Evolutionary conservation across 1,139 yeast species (phyloP).

Genomic region (Zygoascus meyerae): DNA sequence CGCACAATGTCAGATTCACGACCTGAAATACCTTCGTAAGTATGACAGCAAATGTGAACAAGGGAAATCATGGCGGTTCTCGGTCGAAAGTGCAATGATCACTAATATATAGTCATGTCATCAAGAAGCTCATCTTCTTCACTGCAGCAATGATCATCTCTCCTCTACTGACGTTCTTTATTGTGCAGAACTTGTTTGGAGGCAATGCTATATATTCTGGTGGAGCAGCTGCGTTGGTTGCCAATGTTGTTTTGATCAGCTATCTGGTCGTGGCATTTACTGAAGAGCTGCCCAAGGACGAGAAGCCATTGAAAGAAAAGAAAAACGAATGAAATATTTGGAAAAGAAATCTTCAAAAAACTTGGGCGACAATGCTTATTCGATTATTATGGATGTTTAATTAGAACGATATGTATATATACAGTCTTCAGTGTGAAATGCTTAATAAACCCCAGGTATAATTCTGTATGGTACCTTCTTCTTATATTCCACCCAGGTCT

Average conservation of each 20-base stretch:
- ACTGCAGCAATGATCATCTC: slow-evolving; percentile 82
- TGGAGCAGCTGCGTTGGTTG: slow-evolving; percentile 81
- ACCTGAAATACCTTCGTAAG: slow-evolving; percentile 21
- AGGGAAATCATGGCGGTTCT: background rate
- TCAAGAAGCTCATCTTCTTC: slow-evolving; percentile 72
- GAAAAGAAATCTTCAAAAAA: background rate
- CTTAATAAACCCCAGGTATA: slow-evolving; percentile 73
- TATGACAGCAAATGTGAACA: background rate
- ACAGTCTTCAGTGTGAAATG: background rate
- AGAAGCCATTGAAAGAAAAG: slow-evolving; percentile 6
- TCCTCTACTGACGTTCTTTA: slow-evolving; percentile 71
- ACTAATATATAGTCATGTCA: slow-evolving; percentile 44
- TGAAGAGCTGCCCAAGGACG: slow-evolving; percentile 50
- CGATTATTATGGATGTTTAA: background rate
- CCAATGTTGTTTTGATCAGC: slow-evolving; percentile 80
- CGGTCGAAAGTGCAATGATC: background rate
- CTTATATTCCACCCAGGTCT: slow-evolving; percentile 80
- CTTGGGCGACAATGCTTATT: background rate
- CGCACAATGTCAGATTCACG: slow-evolving; percentile 5
- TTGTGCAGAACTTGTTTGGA: slow-evolving; percentile 42
- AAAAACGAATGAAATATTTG: slow-evolving; percentile 3
- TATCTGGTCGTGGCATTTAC: slow-evolving; percentile 82
- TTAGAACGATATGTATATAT: background rate
- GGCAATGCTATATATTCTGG: slow-evolving; percentile 73
- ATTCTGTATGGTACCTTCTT: slow-evolving; percentile 78